Base-by-base conservation (phyloP, 306 rosid species). In the Inga leiocalycina region DNA sequence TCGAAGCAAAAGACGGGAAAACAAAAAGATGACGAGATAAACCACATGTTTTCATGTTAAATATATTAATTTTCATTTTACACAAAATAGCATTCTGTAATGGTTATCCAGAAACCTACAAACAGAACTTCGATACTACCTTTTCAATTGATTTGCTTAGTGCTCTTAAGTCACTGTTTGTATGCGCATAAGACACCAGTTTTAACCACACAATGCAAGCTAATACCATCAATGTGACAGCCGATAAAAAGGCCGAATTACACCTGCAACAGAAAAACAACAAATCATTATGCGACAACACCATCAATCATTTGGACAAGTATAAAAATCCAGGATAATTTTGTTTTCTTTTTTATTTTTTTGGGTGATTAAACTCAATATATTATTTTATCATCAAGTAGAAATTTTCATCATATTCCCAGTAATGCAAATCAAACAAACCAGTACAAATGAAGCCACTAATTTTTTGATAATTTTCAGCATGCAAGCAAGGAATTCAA, bases 181-280 rank as follows among this genome's bases (percentile, higher is more conserved):
- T 86, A 84, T 97, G 99, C 19, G 91, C 94, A 87, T 89, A 94
- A 57, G 99, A 97, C 30, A 97, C 93, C 84, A 97, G 86, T 82
- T 97, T 94, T 79, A 94, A 88, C 99, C 99, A 92, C 71, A 91
- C 90, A 72, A 89, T 89, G 89, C 97, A 90, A 80, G 97, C 84
- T 80, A 94, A 89, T 61, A 91, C 86, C 97, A 97, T 97, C 87
- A 97, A 80, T 1, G 97, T 85, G 83, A 89, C 92, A 19, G 97
- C 99, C 44, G 93, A 94, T 65, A 90, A 51, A 82, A 94, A 92
- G 54, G 94, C 99, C 71, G 98, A 94, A 87, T 92, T 95, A 66
- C 89, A 86, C 88, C 99, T 97, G 93, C 87, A 88, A 82, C 81
- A 46, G 24, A 71, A 67, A 80, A 79, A 68, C 24, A 52, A 80